Percentiles rank a stretch among this genome's conserved stretches.
Conservation (phyloP, 2,329 filamentous ascomycete genomes). For the Aureobasidium pullulans region DNA sequence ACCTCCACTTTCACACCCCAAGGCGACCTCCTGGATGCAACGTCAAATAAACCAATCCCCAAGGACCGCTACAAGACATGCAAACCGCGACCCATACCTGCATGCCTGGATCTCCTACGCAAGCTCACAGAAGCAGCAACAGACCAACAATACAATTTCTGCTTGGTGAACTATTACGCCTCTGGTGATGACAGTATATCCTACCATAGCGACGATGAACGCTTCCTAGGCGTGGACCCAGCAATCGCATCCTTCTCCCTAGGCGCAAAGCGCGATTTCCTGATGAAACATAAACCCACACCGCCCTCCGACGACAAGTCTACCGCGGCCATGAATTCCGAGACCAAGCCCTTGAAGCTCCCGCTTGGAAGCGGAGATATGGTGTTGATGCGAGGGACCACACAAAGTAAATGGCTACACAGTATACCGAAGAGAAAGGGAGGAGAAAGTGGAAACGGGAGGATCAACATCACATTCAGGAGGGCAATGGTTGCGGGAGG, state of each 20-base stretch:
- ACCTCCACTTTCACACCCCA: slow-evolving; percentile 46
- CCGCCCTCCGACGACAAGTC: slow-evolving; percentile 28
- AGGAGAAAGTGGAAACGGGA: slow-evolving; percentile 52
- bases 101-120: slow-evolving; percentile 59
- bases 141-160: slow-evolving; percentile 66
- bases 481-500: slow-evolving; percentile 62
- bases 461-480: slow-evolving; percentile 70
- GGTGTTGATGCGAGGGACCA: slow-evolving; percentile 68
- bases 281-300: slow-evolving; percentile 69
- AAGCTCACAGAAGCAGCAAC: slow-evolving; percentile 58
- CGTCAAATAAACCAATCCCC: slow-evolving; percentile 34
- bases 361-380: slow-evolving; percentile 63
- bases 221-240: slow-evolving; percentile 62
- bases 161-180: slow-evolving; percentile 78
- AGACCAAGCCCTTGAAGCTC: slow-evolving; percentile 40
- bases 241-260: slow-evolving; percentile 69
- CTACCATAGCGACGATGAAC: slow-evolving; percentile 74
- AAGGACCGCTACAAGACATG: slow-evolving; percentile 47
- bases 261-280: slow-evolving; percentile 64
- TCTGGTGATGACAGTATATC: slow-evolving; percentile 68
- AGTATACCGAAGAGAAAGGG: slow-evolving; percentile 68
- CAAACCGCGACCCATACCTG: slow-evolving; percentile 61
- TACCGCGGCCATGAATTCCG: slow-evolving; percentile 21
- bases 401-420: slow-evolving; percentile 72
- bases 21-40: slow-evolving; percentile 31